Evolutionary conservation across 192 early-diverging fungal genomes (phyloP), one percentile per base, ranked within the genome.

Genomic region (Dissophora globulifera): DNA sequence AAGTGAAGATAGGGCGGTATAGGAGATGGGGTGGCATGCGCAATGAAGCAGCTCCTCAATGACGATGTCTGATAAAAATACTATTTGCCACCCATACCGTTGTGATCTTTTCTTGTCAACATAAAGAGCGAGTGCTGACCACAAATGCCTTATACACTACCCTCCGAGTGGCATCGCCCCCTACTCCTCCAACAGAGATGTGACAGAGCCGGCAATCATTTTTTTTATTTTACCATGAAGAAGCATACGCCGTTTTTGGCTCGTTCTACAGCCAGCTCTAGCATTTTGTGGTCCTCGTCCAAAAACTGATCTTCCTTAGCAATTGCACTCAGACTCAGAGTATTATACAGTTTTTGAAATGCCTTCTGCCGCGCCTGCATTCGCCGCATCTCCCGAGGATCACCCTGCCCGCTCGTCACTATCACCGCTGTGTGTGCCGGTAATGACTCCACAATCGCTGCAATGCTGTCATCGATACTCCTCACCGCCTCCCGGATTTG

Each of bases 371-470:
- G 62, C 5, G 52, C 50, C 29, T 67, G 64, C 22, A 62, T 25
- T 49, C 54, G 69, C 49, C 22, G 23, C 43, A 76, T 63, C 13
- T 55, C 56, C 12, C 78, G 63, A 1, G 51, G 12, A 55, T 84
- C 67, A 38, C 78, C 80, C 4, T 69, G 62, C 9, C 84, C 81
- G 38, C 84, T 81, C 27, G 62, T 70, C 15, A 85, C 54, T 7
- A 85, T 47, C 12, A 85, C n/a, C 3, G 78, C 61, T 10, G 84
- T 81, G 17, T 69, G 57, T 0, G 20, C 16, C 11, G 84, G 84
- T 22, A 85, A 40, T 1, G 57, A 58, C 15, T 71, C 57, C n/a
- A 83, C 76, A 42, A 83, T 55, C 2, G 23, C 52, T 2, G 72
- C 54, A 50, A 85, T 67, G 23, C 75, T 60, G 8, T 61, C 50